Percentiles rank a stretch among this genome's conserved stretches.
These are phyloP conservation scores for Pulveroboletus sp. DNA, from an alignment of 768 basidiomycete genomes.

Conservation along the genomic window DNA sequence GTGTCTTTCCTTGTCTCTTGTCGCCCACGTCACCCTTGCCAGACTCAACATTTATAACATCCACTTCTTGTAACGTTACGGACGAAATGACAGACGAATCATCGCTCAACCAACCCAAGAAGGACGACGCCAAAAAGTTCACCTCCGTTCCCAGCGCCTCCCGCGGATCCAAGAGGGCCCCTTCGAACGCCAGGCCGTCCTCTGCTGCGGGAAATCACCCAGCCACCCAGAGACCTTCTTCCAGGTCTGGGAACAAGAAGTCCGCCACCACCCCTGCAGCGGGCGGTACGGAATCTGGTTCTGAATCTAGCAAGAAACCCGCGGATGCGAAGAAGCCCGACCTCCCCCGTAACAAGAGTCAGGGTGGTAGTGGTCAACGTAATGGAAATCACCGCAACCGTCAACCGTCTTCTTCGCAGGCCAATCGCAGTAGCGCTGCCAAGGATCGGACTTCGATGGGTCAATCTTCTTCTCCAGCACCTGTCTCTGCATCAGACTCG, in stretches of 20 bases:
- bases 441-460: conserved; percentile 45
- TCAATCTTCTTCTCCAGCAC: conserved; percentile 44
- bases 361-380: conserved; percentile 44
- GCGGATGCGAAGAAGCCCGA: conserved; percentile 54
- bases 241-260: conserved; percentile 68
- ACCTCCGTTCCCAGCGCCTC: conserved; percentile 41
- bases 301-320: conserved; percentile 67
- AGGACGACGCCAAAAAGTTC: conserved; percentile 69
- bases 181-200: conserved; percentile 42
- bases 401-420: conserved; percentile 58
- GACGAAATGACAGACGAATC: conserved; percentile 88
- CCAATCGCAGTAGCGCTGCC: conserved; percentile 47
- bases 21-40: conserved; percentile 19
- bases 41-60: conserved; percentile 45
- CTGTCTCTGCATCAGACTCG: conserved; percentile 54
- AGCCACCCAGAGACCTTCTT: conserved; percentile 57
- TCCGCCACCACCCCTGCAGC: conserved; percentile 31
- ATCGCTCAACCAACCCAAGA: conserved; percentile 50
- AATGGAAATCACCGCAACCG: conserved; percentile 53
- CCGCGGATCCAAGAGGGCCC: conserved; percentile 58
- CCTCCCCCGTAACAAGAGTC: conserved; percentile 49
- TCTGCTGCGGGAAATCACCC: conserved; percentile 42
- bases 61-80: conserved; percentile 53
- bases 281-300: conserved; percentile 60
- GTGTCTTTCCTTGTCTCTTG: conserved; percentile 6